phyloP scores from a whole-genome alignment of 2,329 filamentous ascomycete species.

The Onygenales sp. region DNA sequence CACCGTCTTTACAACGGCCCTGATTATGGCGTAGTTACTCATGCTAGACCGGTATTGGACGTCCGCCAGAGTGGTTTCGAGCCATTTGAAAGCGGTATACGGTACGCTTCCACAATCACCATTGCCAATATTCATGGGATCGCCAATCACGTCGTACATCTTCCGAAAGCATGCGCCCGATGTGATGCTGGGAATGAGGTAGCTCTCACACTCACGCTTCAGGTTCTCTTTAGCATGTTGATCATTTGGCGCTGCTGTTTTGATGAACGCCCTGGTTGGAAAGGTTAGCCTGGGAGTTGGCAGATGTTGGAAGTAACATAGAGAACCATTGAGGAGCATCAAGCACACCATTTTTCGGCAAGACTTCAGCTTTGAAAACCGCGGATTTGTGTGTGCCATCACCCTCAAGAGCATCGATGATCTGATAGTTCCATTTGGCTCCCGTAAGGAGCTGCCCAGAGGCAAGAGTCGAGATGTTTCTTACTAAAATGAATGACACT shows the following conservation, averaged over 20 bases:
- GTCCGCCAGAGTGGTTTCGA: slow-evolving; percentile 7
- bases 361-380: slow-evolving; percentile 7
- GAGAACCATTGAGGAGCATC: slow-evolving; percentile 6
- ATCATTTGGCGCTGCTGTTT: slow-evolving; percentile 5
- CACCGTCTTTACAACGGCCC: not conserved
- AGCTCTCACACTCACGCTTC: slow-evolving; percentile 5
- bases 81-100: slow-evolving; percentile 7
- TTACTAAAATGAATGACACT: not conserved
- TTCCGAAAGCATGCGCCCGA: slow-evolving; percentile 7
- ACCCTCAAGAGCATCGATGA: not conserved
- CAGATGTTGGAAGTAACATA: slow-evolving; percentile 2
- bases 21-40: slow-evolving; percentile 4
- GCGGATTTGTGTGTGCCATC: slow-evolving; percentile 5
- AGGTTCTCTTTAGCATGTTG: slow-evolving; percentile 5
- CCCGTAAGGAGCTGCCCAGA: not conserved
- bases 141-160: slow-evolving; percentile 6
- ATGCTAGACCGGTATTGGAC: slow-evolving; percentile 7
- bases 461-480: slow-evolving; percentile 1
- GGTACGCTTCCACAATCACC: not conserved
- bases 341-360: not conserved
- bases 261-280: slow-evolving; percentile 7
- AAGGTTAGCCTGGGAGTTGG: slow-evolving; percentile 2
- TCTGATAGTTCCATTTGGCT: slow-evolving; percentile 6
- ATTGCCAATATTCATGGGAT: not conserved
- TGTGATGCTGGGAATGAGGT: slow-evolving; percentile 1